Base-by-base conservation (phyloP, 73 alveolate species). In the Blepharisma japonicum region DNA sequence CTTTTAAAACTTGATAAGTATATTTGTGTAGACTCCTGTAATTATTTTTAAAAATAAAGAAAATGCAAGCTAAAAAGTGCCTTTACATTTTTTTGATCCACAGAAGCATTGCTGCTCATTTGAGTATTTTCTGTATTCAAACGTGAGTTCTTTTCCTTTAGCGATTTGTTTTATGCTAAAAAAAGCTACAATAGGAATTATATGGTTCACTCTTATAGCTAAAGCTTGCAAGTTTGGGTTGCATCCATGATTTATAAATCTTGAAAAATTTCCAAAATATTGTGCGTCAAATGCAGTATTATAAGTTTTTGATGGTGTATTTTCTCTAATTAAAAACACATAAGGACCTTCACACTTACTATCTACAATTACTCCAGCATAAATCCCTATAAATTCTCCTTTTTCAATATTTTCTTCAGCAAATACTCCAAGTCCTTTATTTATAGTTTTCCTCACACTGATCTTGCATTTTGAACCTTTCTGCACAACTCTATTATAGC, bases 1-100 rank as follows among this genome's bases (percentile, higher is more conserved):
- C 42, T 32, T 32, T 32, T 32, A 32, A 32, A 32, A 3, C 42
- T 3, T 32, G 42, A 0, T 32, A 32, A 32, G 5, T 32, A 3
- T 32, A 32, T 32, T 32, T 32, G 42, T 32, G 3, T 32, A 32
- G 0, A 3, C 3, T 32, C 3, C 42, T 32, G 42, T 32, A 32
- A 1, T 32, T 32, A 32, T 32, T 32, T 32, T 32, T 32, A 32
- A 32, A 53, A 53, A 53, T n/a, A 53, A 2, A 14, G 23, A 53
- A 53, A 20, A 53, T 14, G 0, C n/a, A 53, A 11, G 67, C 67
- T 61, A 61, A 61, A 14, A 61, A 1, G 23, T 14, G 5, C 74
- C 74, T 61, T 61, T 61, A 5, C 74, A 61, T 61, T 61, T 61
- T n/a, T 14, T 25, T 20, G 74, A n/a, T 11, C 74, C 74, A 61